Conservation (phyloP, 257 asterid species). For the Nyctanthes arbortristis region DNA sequence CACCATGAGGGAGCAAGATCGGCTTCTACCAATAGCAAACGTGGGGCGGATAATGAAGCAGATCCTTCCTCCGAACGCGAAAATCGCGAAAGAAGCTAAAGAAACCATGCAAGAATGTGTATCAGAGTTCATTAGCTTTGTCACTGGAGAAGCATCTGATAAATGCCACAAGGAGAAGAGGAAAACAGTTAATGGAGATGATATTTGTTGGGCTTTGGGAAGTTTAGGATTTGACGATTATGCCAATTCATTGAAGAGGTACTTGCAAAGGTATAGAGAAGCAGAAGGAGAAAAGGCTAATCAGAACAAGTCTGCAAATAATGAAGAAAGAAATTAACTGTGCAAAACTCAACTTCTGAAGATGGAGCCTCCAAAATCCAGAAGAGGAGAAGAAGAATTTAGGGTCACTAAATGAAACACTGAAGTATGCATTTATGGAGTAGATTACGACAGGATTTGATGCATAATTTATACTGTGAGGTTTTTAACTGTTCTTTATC, state of each 20-base stretch:
- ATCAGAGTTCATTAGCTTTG: conserved; percentile 34
- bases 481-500: neutral
- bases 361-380: neutral
- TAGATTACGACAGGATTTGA: neutral
- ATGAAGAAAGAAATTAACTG: conserved; percentile 3
- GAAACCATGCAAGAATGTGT: conserved; percentile 34
- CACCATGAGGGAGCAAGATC: conserved; percentile 23
- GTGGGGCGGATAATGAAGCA: conserved; percentile 32
- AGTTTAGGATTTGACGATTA: conserved; percentile 33
- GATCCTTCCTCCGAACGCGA: conserved; percentile 29
- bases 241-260: conserved; percentile 23
- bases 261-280: conserved; percentile 28
- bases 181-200: conserved; percentile 33
- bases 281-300: conserved; percentile 30
- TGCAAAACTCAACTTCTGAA: neutral
- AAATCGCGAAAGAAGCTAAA: conserved; percentile 26
- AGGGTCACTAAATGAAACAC: too few species aligned
- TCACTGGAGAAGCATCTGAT: conserved; percentile 30
- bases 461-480: neutral
- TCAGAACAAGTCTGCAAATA: neutral
- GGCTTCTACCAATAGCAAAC: conserved; percentile 26
- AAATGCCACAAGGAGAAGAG: conserved; percentile 31
- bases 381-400: too few species aligned
- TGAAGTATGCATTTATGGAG: neutral
- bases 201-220: conserved; percentile 34